These are phyloP conservation scores for Berkeleyomyces rouxiae DNA, from an alignment of 2,329 filamentous ascomycete species.

Conservation along the genomic window DNA sequence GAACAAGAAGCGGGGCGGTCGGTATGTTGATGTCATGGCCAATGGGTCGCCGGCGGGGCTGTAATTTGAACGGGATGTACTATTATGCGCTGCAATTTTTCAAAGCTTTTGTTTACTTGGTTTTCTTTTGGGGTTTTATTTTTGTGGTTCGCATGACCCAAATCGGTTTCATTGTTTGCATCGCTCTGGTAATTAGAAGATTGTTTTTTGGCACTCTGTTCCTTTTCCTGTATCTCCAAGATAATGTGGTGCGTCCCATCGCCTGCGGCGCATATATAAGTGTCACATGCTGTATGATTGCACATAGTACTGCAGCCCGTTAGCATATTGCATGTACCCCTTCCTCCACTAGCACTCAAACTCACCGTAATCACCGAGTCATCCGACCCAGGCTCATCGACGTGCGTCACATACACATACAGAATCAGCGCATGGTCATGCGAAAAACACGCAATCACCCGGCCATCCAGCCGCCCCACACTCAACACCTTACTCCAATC, in stretches of 20 bases:
- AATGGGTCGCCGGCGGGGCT: slow-evolving; percentile 23
- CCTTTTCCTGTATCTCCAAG: too few species aligned
- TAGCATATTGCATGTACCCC: neutral
- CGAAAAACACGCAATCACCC: slow-evolving; percentile 83
- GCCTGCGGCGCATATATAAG: neutral
- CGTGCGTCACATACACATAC: slow-evolving; percentile 63
- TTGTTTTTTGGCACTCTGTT: too few species aligned
- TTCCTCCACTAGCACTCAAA: slow-evolving; percentile 10
- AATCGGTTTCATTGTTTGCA: too few species aligned
- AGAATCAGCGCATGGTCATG: slow-evolving; percentile 66
- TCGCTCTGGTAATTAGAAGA: too few species aligned
- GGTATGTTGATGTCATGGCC: slow-evolving; percentile 95
- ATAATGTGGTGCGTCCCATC: neutral
- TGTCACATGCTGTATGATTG: slow-evolving; percentile 24
- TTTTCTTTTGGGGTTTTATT: neutral
- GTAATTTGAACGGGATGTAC: neutral
- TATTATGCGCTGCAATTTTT: neutral
- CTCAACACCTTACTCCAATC: slow-evolving; percentile 94
- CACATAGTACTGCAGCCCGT: slow-evolving; percentile 25
- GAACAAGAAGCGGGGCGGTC: slow-evolving; percentile 64
- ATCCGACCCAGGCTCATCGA: slow-evolving; percentile 47
- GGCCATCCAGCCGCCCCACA: slow-evolving; percentile 72
- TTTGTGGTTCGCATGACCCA: too few species aligned
- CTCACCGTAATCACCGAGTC: slow-evolving; percentile 62
- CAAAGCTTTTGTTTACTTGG: neutral